Conservation (phyloP, 2,329 filamentous ascomycete genomes). For the Thielaviopsis euricoi region DNA sequence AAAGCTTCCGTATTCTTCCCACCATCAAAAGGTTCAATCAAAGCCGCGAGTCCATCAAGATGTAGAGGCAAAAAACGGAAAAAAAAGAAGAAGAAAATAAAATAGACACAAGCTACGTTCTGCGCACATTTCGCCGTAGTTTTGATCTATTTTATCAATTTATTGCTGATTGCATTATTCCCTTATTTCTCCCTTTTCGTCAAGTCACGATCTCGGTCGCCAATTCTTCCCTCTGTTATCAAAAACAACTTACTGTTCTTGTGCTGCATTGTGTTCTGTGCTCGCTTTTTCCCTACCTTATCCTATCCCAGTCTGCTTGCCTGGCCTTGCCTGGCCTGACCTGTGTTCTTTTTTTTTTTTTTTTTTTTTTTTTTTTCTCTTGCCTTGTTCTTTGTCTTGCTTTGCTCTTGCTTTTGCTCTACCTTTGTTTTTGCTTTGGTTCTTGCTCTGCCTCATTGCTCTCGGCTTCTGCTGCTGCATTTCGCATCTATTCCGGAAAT, state of each 20-base stretch:
- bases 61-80: no score
- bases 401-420: background rate
- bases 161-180: background rate
- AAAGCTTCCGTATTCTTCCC: no score
- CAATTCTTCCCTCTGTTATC: background rate
- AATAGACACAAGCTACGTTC: background rate
- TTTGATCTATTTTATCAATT: no score
- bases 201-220: no score
- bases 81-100: background rate
- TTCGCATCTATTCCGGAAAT: background rate
- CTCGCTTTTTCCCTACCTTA: background rate
- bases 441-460: background rate
- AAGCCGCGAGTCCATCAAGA: no score
- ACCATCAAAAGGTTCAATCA: no score
- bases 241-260: no score
- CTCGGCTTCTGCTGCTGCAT: background rate
- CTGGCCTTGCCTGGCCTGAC: background rate
- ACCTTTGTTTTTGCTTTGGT: background rate
- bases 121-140: no score
- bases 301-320: no score
- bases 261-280: background rate
- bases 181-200: background rate
- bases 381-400: background rate
- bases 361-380: no score
- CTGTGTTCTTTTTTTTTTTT: background rate